phyloP scores from a whole-genome alignment of 148 eudicot species.

The Salicornia ramosissima region DNA sequence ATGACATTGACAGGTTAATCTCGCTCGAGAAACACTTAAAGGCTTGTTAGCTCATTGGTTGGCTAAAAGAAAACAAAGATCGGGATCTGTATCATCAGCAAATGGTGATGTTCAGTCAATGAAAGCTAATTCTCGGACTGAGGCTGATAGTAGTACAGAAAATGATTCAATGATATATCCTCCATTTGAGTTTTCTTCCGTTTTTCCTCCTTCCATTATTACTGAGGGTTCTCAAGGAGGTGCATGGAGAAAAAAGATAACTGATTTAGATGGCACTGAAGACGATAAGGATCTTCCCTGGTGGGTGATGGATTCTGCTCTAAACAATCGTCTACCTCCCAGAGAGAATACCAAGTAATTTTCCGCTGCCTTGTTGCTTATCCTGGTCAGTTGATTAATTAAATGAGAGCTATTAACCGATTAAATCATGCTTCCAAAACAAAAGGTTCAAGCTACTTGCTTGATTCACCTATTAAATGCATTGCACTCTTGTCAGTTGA shows the following conservation, averaged over 20 bases:
- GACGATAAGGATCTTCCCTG: constrained; percentile 91
- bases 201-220: constrained; percentile 80
- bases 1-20: constrained; percentile 56
- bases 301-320: constrained; percentile 95
- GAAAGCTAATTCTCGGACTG: constrained; percentile 67
- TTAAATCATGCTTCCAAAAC: too few species aligned
- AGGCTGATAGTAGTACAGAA: constrained; percentile 65
- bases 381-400: constrained; percentile 2
- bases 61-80: constrained; percentile 63
- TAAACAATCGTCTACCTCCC: constrained; percentile 89
- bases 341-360: constrained; percentile 94
- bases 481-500: constrained; percentile 1
- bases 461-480: neutral
- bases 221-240: constrained; percentile 95
- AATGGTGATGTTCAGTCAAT: constrained; percentile 73
- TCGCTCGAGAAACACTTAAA: constrained; percentile 94
- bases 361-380: constrained; percentile 13
- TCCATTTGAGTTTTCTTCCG: constrained; percentile 85
- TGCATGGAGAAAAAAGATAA: constrained; percentile 91
- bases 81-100: constrained; percentile 53
- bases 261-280: constrained; percentile 82
- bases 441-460: neutral
- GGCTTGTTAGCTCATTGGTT: constrained; percentile 86
- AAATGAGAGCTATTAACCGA: neutral
- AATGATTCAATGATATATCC: constrained; percentile 79